Evolutionary conservation across 176 grass and related monocot genomes (phyloP).

Genomic region (Ensete ventricosum): DNA sequence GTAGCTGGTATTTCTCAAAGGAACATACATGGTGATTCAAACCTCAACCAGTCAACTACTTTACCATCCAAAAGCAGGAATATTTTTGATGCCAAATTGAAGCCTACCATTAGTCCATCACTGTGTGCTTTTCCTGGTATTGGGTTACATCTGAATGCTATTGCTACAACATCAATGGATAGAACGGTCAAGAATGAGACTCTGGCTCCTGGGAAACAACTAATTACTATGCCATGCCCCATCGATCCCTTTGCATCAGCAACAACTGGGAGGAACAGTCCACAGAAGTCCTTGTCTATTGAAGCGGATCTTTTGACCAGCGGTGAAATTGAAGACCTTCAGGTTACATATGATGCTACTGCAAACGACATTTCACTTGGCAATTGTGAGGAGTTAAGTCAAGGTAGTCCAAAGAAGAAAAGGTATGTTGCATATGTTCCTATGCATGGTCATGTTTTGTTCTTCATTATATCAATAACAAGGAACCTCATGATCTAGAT

Average conservation of each 20-base stretch:
- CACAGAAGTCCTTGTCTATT: constrained; percentile 32
- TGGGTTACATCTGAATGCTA: constrained; percentile 83
- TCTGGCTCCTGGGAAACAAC: constrained; percentile 32
- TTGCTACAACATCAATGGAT: constrained; percentile 60
- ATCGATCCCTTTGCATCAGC: constrained; percentile 34
- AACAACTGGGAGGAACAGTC: constrained; percentile 36
- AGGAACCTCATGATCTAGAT: constrained; percentile 35
- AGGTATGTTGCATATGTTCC: constrained; percentile 33
- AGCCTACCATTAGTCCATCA: constrained; percentile 40
- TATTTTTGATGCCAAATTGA: constrained; percentile 26
- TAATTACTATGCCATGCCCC: constrained; percentile 22
- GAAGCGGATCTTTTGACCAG: constrained; percentile 34
- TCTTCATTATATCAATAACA: neutral
- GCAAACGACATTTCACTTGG: constrained; percentile 36
- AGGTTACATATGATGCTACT: constrained; percentile 33
- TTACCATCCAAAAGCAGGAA: constrained; percentile 45
- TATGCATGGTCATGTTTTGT: neutral
- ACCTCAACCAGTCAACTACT: constrained; percentile 21
- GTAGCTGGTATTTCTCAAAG: constrained; percentile 39
- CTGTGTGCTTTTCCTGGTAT: constrained; percentile 58
- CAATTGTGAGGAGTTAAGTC: constrained; percentile 45
- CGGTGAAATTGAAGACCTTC: constrained; percentile 29
- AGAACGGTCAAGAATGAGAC: constrained; percentile 37
- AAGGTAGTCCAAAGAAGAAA: constrained; percentile 81
- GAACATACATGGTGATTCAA: constrained; percentile 23